Conservation (phyloP, 1,284 basidiomycete genomes). For the Marasmius oreades region DNA sequence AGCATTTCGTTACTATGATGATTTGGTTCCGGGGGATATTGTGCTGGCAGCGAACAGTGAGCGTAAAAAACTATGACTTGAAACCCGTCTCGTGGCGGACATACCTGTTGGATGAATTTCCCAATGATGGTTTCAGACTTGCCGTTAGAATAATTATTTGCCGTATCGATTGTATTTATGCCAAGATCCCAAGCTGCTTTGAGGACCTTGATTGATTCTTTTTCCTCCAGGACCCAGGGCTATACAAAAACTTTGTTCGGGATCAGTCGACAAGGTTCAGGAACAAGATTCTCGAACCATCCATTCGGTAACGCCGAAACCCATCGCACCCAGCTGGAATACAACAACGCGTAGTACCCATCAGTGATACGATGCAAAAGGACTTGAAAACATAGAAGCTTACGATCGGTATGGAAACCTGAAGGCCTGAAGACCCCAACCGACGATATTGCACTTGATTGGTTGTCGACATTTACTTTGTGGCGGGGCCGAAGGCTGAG, state of each 20-base stretch:
- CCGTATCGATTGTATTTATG: constrained; percentile 50
- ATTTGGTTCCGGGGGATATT: constrained; percentile 56
- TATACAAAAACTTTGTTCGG: constrained; percentile 11
- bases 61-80: not conserved
- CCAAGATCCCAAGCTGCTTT: constrained; percentile 46
- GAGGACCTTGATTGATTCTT: constrained; percentile 34
- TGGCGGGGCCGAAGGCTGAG: too few relatives aligned
- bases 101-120: constrained; percentile 51
- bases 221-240: constrained; percentile 44
- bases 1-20: constrained; percentile 41
- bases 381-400: not conserved
- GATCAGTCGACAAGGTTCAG: not conserved
- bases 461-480: too few relatives aligned
- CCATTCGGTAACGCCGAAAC: constrained; percentile 40
- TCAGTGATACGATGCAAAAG: not conserved
- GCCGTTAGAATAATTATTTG: constrained; percentile 54
- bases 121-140: constrained; percentile 43
- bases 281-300: constrained; percentile 18
- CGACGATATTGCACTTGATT: too few relatives aligned
- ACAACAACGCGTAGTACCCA: constrained; percentile 22
- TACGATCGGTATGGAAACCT: constrained; percentile 1
- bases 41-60: constrained; percentile 26
- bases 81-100: too few relatives aligned
- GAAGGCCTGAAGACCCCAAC: too few relatives aligned
- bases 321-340: constrained; percentile 43